Evolutionary conservation across 257 asterid genomes (phyloP).

Genomic region (Anisodus acutangulus): DNA sequence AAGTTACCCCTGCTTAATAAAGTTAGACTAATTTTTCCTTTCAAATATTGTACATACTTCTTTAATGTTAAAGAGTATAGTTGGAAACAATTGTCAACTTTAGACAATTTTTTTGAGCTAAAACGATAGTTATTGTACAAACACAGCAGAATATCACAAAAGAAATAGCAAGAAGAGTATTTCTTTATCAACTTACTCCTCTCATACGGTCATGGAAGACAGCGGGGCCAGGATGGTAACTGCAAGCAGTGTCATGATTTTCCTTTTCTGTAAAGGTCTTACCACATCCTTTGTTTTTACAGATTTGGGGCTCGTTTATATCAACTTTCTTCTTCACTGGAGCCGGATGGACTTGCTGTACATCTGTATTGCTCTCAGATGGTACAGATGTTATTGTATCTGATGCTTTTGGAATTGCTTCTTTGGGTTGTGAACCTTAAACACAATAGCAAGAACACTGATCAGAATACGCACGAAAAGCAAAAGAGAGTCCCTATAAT

Average conservation of each 20-base stretch:
- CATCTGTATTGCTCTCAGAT: slow-evolving; percentile 39
- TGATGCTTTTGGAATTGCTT: slow-evolving; percentile 47
- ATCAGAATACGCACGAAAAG: slow-evolving; percentile 11
- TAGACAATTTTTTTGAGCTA: too few species aligned
- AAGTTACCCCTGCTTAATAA: too few species aligned
- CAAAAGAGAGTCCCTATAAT: not conserved
- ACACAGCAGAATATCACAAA: slow-evolving; percentile 2
- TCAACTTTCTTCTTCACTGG: slow-evolving; percentile 59
- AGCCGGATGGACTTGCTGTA: slow-evolving; percentile 51
- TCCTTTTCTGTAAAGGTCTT: slow-evolving; percentile 78
- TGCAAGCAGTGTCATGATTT: slow-evolving; percentile 80
- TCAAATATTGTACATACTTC: too few species aligned
- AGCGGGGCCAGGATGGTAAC: slow-evolving; percentile 93
- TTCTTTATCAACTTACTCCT: slow-evolving; percentile 64
- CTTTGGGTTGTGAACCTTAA: slow-evolving; percentile 62
- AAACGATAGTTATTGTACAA: not conserved
- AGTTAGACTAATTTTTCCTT: too few species aligned
- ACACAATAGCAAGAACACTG: not conserved
- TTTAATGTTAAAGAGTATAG: too few species aligned
- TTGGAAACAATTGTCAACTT: too few species aligned
- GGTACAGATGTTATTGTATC: slow-evolving; percentile 29
- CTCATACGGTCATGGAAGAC: slow-evolving; percentile 85
- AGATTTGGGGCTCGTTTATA: slow-evolving; percentile 75
- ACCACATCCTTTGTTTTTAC: slow-evolving; percentile 85
- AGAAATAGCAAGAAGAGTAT: slow-evolving; percentile 10